These are phyloP conservation scores for Russula sp. DNA, from an alignment of 768 basidiomycete species.

Conservation along the genomic window DNA sequence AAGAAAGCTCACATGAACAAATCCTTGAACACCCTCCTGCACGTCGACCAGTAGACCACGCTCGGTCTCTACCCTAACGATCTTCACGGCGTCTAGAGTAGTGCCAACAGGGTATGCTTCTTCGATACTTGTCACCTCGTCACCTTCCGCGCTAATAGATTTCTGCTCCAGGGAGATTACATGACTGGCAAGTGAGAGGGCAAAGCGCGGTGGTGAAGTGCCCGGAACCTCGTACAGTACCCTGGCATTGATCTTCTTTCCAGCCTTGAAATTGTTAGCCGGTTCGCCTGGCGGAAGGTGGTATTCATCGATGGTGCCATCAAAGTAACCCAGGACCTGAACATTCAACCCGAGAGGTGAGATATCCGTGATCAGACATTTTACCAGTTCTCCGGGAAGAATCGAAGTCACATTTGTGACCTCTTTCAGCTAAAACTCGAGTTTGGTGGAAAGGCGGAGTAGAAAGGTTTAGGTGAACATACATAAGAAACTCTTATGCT, in stretches of 20 bases:
- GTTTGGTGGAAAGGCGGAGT: not conserved
- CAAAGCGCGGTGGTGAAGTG: conserved; percentile 71
- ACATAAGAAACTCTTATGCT: conserved; percentile 51
- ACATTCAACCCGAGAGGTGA: conserved; percentile 71
- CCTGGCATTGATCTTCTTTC: conserved; percentile 74
- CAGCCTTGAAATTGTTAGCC: conserved; percentile 46
- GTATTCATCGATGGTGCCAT: conserved; percentile 78
- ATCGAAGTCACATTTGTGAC: conserved; percentile 72
- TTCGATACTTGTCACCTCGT: conserved; percentile 31
- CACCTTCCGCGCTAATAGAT: conserved; percentile 24
- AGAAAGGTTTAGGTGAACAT: conserved; percentile 23
- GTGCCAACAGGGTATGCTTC: conserved; percentile 68
- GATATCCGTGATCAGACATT: conserved; percentile 72
- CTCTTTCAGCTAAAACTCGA: conserved; percentile 52
- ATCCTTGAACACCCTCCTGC: conserved; percentile 58
- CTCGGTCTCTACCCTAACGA: conserved; percentile 68
- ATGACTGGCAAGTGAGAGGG: conserved; percentile 70
- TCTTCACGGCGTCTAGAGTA: conserved; percentile 62
- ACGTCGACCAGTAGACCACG: conserved; percentile 74
- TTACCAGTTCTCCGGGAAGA: conserved; percentile 79
- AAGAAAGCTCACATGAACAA: conserved; percentile 69
- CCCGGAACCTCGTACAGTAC: conserved; percentile 72
- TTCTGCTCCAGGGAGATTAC: conserved; percentile 49
- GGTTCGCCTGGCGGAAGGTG: conserved; percentile 51
- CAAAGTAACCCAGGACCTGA: conserved; percentile 87